A percentile compares a stretch with the other conserved stretches of the same genome.
Evolutionary conservation across 768 basidiomycete genomes (phyloP).

Genomic region (Tremella fuciformis): DNA sequence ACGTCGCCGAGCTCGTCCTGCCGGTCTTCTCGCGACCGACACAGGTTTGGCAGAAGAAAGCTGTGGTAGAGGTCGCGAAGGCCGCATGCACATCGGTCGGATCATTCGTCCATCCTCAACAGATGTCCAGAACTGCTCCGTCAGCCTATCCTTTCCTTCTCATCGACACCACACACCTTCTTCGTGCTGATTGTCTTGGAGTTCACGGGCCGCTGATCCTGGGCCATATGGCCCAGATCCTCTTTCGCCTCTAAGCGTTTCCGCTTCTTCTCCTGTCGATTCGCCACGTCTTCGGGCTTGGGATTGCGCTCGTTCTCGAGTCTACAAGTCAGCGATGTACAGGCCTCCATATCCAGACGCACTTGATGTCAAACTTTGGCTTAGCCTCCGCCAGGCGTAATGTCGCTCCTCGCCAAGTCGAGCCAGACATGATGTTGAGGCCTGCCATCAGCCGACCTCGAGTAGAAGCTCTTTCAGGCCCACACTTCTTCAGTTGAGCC

Average conservation of each 20-base stretch:
- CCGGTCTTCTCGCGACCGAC: constrained; percentile 23
- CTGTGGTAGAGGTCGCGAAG: constrained; percentile 38
- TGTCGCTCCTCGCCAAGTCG: constrained; percentile 47
- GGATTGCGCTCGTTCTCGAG: constrained; percentile 25
- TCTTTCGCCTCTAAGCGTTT: constrained; percentile 23
- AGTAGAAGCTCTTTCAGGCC: neutral
- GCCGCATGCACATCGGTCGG: constrained; percentile 46
- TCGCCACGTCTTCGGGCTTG: constrained; percentile 10
- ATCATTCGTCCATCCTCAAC: constrained; percentile 23
- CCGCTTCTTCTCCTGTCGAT: constrained; percentile 20
- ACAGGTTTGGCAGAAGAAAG: neutral
- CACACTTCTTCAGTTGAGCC: constrained; percentile 40
- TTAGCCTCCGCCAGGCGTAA: constrained; percentile 47
- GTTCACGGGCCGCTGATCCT: constrained; percentile 42
- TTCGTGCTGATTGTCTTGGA: constrained; percentile 17
- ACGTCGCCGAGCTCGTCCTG: constrained; percentile 30
- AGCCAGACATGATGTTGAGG: constrained; percentile 47
- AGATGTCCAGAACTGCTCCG: constrained; percentile 33
- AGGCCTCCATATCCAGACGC: neutral
- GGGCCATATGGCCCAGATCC: constrained; percentile 41
- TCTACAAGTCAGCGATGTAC: constrained; percentile 9
- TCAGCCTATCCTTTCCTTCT: neutral
- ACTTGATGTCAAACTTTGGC: constrained; percentile 8
- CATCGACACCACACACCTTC: constrained; percentile 15
- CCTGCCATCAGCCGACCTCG: constrained; percentile 19